phyloP scores from a whole-genome alignment of 768 basidiomycete genomes.

The Trametes gibbosa region DNA sequence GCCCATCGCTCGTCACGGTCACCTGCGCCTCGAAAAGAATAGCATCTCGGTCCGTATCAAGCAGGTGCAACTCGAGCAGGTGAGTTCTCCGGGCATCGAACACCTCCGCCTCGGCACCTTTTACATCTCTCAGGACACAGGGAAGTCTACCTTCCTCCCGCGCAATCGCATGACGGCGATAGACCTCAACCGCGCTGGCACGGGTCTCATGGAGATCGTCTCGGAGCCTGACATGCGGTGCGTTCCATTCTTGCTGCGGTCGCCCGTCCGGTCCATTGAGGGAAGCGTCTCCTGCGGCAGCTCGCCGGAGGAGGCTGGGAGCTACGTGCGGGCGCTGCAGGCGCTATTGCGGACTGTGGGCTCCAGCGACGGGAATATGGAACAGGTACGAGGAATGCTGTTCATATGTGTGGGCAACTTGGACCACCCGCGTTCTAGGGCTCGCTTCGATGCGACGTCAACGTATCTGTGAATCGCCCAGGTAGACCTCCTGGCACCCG shows the following conservation, averaged over 20 bases:
- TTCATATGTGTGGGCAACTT: background rate
- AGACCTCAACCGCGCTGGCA: slow-evolving; percentile 90
- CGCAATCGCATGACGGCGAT: slow-evolving; percentile 55
- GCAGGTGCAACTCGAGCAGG: slow-evolving; percentile 96
- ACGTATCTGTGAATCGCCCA: slow-evolving; percentile 80
- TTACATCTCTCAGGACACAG: slow-evolving; percentile 72
- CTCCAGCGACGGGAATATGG: slow-evolving; percentile 96
- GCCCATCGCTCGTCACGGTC: slow-evolving; percentile 73
- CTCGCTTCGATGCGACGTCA: slow-evolving; percentile 92
- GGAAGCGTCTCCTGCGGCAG: slow-evolving; percentile 26
- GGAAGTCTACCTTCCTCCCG: slow-evolving; percentile 69
- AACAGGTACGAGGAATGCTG: slow-evolving; percentile 55
- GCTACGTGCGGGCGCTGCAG: slow-evolving; percentile 83
- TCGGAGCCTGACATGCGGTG: slow-evolving; percentile 88
- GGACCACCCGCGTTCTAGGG: slow-evolving; percentile 51
- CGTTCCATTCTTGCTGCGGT: background rate
- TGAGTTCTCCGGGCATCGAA: slow-evolving; percentile 31
- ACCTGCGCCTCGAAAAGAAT: slow-evolving; percentile 43
- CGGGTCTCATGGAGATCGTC: slow-evolving; percentile 92
- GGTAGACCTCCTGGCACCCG: slow-evolving; percentile 71
- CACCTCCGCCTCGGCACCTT: background rate
- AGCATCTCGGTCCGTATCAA: slow-evolving; percentile 70
- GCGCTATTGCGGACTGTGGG: slow-evolving; percentile 78
- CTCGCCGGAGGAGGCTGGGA: slow-evolving; percentile 86
- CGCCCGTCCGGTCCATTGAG: slow-evolving; percentile 66